These are phyloP conservation scores for Trametopsis cervina DNA, from an alignment of 768 basidiomycete species.

Conservation along the genomic window DNA sequence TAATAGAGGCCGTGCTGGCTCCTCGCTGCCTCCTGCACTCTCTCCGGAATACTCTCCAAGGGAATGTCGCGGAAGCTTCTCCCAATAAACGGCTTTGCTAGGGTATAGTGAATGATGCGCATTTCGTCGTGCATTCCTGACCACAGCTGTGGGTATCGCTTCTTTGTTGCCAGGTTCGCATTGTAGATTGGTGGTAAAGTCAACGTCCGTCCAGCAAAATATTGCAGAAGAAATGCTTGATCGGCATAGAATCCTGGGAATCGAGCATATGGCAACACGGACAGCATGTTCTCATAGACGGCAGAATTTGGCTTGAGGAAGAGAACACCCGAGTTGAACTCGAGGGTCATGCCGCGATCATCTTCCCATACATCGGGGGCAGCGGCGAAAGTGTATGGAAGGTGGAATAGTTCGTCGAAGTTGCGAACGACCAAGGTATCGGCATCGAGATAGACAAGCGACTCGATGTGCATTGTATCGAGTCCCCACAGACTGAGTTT, in stretches of 20 bases:
- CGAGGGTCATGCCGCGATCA: conserved; percentile 27
- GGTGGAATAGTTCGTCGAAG: conserved; percentile 38
- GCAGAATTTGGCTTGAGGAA: conserved; percentile 26
- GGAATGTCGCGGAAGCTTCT: not conserved
- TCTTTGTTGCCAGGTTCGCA: conserved; percentile 34
- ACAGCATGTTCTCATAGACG: conserved; percentile 26
- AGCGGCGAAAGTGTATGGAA: conserved; percentile 35
- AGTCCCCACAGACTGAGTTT: conserved; percentile 37
- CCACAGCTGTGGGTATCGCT: conserved; percentile 27
- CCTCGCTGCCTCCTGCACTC: conserved; percentile 1
- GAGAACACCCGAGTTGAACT: conserved; percentile 36
- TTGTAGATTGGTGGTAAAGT: conserved; percentile 36
- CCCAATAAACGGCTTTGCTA: conserved; percentile 23
- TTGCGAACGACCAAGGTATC: conserved; percentile 36
- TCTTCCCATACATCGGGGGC: conserved; percentile 32
- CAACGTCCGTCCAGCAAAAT: conserved; percentile 28
- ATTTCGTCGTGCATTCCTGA: conserved; percentile 25
- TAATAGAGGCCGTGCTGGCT: not conserved
- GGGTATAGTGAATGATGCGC: conserved; percentile 33
- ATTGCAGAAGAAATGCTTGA: conserved; percentile 36
- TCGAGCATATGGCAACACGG: conserved; percentile 21
- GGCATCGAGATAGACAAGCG: conserved; percentile 35
- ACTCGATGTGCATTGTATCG: conserved; percentile 24
- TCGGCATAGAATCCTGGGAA: conserved; percentile 31
- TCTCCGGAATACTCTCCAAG: not conserved